phyloP scores from a whole-genome alignment of 2,329 filamentous ascomycete species.

The Xylariales sp. region DNA sequence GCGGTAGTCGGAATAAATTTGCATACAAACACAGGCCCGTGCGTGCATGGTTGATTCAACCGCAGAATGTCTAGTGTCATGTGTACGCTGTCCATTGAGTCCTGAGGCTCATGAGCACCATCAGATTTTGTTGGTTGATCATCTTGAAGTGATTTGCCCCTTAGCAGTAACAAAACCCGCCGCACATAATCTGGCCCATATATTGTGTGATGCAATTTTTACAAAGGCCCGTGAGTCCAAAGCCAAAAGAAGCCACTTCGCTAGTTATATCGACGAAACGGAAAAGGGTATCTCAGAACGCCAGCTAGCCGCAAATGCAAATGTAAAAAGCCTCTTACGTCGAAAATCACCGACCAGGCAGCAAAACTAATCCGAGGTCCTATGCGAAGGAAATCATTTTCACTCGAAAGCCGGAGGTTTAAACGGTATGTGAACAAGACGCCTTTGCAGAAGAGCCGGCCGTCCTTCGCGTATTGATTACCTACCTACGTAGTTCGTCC shows the following conservation, averaged over 20 bases:
- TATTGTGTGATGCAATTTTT: not conserved
- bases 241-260: not conserved
- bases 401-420: not conserved
- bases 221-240: not conserved
- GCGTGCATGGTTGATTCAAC: constrained; percentile 3
- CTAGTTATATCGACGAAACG: constrained; percentile 5
- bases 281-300: constrained; percentile 33
- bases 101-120: too few species aligned
- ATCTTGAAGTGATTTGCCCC: not conserved
- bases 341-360: not conserved
- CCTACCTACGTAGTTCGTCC: not conserved
- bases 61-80: not conserved
- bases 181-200: not conserved
- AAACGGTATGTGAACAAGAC: not conserved
- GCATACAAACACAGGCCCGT: constrained; percentile 27
- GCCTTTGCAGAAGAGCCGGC: too few species aligned
- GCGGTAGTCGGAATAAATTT: constrained; percentile 34
- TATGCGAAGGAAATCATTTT: not conserved
- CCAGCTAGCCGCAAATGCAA: constrained; percentile 18
- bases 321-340: not conserved
- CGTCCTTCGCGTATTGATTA: not conserved
- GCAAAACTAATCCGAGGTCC: not conserved
- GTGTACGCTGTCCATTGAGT: not conserved
- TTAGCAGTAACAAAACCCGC: too few species aligned
- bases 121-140: not conserved